These are phyloP conservation scores for Cnidoscolus chayamansa DNA, from an alignment of 441 rosid genomes.

Conservation along the genomic window DNA sequence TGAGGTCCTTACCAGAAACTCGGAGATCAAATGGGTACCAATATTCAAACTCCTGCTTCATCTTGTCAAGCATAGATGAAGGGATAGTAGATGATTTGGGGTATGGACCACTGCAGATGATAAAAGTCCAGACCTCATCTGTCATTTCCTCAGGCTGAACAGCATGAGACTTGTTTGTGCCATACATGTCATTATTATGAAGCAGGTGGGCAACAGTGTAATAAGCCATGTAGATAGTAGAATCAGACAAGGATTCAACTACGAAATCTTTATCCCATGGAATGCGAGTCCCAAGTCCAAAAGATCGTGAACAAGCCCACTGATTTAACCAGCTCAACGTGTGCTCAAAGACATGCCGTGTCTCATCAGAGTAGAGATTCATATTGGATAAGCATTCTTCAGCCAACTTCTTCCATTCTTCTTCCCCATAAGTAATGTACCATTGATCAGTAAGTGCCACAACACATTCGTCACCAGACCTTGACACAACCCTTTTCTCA, in stretches of 20 bases:
- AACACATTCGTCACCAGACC: slow-evolving; percentile 98
- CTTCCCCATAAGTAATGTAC: slow-evolving; percentile 87
- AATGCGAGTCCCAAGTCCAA: slow-evolving; percentile 93
- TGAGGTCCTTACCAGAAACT: slow-evolving; percentile 94
- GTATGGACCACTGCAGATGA: slow-evolving; percentile 64
- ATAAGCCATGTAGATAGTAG: slow-evolving; percentile 92
- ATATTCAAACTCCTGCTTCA: slow-evolving; percentile 94
- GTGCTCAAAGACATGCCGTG: slow-evolving; percentile 80
- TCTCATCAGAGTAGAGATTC: slow-evolving; percentile 83
- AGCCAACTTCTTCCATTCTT: slow-evolving; percentile 70
- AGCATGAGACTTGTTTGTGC: slow-evolving; percentile 36
- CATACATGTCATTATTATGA: slow-evolving; percentile 77
- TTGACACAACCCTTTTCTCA: slow-evolving; percentile 85
- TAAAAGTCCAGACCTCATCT: slow-evolving; percentile 88
- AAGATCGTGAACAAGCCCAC: slow-evolving; percentile 97
- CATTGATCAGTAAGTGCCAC: slow-evolving; percentile 98
- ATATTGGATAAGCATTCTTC: slow-evolving; percentile 77
- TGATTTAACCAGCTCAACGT: slow-evolving; percentile 92
- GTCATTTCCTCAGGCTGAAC: slow-evolving; percentile 73
- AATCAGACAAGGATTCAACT: slow-evolving; percentile 89
- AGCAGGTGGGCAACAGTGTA: slow-evolving; percentile 81
- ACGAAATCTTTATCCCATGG: slow-evolving; percentile 93
- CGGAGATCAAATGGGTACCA: slow-evolving; percentile 98
- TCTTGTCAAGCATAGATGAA: slow-evolving; percentile 51
- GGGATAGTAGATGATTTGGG: slow-evolving; percentile 70